phyloP scores from a whole-genome alignment of 305 asterid genomes.

The Plantago lanceolata region DNA sequence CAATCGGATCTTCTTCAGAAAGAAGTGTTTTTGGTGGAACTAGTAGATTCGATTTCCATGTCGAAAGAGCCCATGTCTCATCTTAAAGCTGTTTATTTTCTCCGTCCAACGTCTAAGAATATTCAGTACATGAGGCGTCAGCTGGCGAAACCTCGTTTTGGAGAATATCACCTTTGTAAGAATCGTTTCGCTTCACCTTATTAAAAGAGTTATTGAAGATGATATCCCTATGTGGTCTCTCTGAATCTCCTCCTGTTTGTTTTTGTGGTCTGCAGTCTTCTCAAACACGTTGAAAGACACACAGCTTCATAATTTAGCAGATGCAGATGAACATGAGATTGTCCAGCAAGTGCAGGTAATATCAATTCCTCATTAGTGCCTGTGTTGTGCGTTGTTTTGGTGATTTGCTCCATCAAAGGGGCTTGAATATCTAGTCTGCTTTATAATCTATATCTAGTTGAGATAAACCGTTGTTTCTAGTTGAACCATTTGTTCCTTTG shows the following conservation, averaged over 20 bases:
- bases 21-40: slow-evolving; percentile 93
- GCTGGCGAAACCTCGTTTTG: slow-evolving; percentile 80
- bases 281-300: slow-evolving; percentile 92
- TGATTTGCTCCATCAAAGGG: background rate
- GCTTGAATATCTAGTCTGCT: slow-evolving; percentile 11
- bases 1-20: slow-evolving; percentile 96
- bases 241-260: background rate
- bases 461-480: slow-evolving; percentile 10
- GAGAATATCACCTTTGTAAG: slow-evolving; percentile 97
- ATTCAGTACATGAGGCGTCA: slow-evolving; percentile 81
- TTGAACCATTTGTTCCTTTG: slow-evolving; percentile 21
- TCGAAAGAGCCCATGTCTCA: slow-evolving; percentile 96
- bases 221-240: slow-evolving; percentile 10
- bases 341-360: slow-evolving; percentile 93
- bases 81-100: slow-evolving; percentile 94
- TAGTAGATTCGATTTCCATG: slow-evolving; percentile 84
- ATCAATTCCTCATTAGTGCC: slow-evolving; percentile 9
- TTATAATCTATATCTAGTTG: slow-evolving; percentile 1
- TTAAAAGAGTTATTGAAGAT: background rate
- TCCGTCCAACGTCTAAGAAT: slow-evolving; percentile 85
- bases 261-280: slow-evolving; percentile 60
- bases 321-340: slow-evolving; percentile 85
- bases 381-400: slow-evolving; percentile 8
- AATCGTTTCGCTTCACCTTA: slow-evolving; percentile 13
- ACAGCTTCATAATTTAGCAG: slow-evolving; percentile 92